Percentiles rank a stretch among this genome's conserved stretches.
Evolutionary conservation across 441 rosid species (phyloP).

Genomic region (Gossypium aridum): DNA sequence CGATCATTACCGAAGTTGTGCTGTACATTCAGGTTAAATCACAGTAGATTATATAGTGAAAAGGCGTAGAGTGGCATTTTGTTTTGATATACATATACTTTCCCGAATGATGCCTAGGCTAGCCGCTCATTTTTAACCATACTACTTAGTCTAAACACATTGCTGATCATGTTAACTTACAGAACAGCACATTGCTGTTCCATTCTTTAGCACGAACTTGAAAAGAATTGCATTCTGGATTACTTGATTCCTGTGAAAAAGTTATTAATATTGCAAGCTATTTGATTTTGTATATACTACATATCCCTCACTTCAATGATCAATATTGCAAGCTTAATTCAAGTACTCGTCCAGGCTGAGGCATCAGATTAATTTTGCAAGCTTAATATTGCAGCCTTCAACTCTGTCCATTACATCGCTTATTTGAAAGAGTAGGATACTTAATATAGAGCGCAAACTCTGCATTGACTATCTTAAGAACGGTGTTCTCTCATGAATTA

Average conservation of each 20-base stretch:
- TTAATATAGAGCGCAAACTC: no score
- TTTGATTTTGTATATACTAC: neutral
- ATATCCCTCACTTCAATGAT: no score
- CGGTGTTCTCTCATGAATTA: no score
- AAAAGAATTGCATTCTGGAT: neutral
- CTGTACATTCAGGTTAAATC: constrained; percentile 29
- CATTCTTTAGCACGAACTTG: constrained; percentile 5
- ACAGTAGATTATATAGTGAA: neutral
- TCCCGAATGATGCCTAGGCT: neutral
- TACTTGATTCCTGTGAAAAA: neutral
- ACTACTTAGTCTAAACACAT: neutral
- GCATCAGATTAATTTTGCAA: no score
- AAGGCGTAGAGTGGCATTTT: neutral
- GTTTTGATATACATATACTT: neutral
- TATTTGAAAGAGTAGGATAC: no score
- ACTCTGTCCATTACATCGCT: no score
- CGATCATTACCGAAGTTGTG: constrained; percentile 43
- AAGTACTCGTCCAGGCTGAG: no score
- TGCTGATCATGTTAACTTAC: neutral
- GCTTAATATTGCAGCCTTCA: no score
- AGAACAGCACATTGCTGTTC: constrained; percentile 1
- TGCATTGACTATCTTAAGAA: no score
- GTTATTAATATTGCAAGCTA: neutral
- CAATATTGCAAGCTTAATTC: no score
- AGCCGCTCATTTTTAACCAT: neutral